Base-by-base conservation (phyloP, 768 basidiomycete species). In the Mycena latifolia region DNA sequence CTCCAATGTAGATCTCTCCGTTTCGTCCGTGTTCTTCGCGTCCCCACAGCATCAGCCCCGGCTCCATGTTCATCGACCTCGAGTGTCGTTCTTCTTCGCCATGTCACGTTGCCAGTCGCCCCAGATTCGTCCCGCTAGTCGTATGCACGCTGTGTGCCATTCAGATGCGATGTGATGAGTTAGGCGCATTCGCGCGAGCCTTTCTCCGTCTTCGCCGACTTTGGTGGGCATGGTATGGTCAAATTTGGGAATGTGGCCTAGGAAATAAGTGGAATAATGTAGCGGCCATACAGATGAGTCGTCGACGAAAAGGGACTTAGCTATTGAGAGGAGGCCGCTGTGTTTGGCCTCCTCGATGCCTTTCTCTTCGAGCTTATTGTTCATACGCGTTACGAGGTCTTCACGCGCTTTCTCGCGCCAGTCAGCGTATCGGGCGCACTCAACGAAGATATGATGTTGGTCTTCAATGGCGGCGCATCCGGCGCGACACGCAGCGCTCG, bases 391-490 rank as follows among this genome's bases (percentile, higher is more conserved):
- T n/a, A n/a, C n/a, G n/a, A n/a, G n/a, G n/a, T n/a, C n/a, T n/a
- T n/a, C n/a, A n/a, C n/a, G n/a, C n/a, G n/a, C n/a, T n/a, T n/a
- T n/a, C n/a, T n/a, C n/a, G n/a, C n/a, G n/a, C n/a, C n/a, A n/a
- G n/a, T n/a, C n/a, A n/a, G n/a, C n/a, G n/a, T n/a, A n/a, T n/a
- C n/a, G n/a, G n/a, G n/a, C n/a, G n/a, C n/a, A n/a, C n/a, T n/a
- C n/a, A n/a, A 61, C 51, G 52, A 61, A 54, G 22, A 61, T 53
- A 24, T 61, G 61, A n/a, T 61, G 61, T 10, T 12, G 25, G 24
- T 54, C 52, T 45, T 39, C 55, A 25, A 9, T 24, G 5, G 45
- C 17, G 22, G 5, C 31, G 11, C 31, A 33, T 33, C 31, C 31
- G 6, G 11, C 11, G 31, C 31, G 31, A 11, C 31, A 33, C 11